These are phyloP conservation scores for Hyparrhenia diplandra DNA, from an alignment of 176 grass and related monocot species.

Conservation along the genomic window DNA sequence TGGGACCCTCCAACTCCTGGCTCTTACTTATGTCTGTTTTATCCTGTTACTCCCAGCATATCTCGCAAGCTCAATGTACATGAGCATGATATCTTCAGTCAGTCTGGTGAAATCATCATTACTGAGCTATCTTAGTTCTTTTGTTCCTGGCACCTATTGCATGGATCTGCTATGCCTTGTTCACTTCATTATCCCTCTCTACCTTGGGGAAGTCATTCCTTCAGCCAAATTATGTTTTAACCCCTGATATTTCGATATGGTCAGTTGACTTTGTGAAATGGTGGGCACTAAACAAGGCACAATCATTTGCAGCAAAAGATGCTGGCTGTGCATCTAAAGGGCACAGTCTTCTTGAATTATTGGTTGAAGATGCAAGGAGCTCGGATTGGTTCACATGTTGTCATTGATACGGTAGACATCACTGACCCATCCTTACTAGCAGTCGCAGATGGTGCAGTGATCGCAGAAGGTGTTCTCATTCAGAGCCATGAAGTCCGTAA, in stretches of 20 bases:
- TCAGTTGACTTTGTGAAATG: conserved; percentile 72
- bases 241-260: conserved; percentile 60
- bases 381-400: conserved; percentile 56
- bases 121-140: conserved; percentile 42
- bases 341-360: conserved; percentile 63
- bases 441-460: conserved; percentile 48
- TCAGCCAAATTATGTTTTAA: conserved; percentile 70
- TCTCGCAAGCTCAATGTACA: conserved; percentile 40
- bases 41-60: conserved; percentile 65
- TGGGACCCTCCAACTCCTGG: conserved; percentile 45
- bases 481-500: conserved; percentile 60
- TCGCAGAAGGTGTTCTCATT: conserved; percentile 65
- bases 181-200: conserved; percentile 55
- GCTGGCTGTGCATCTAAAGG: conserved; percentile 62
- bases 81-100: conserved; percentile 27
- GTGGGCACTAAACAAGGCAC: conserved; percentile 70
- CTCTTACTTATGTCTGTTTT: conserved; percentile 53
- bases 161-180: conserved; percentile 57
- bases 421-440: conserved; percentile 60
- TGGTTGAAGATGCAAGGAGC: conserved; percentile 73
- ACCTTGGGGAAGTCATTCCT: conserved; percentile 59
- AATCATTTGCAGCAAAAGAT: conserved; percentile 56
- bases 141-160: conserved; percentile 55
- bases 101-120: conserved; percentile 29
- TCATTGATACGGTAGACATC: conserved; percentile 69